Evolutionary conservation across 345 rosid species (phyloP), one percentile per base, ranked within the genome.

Genomic region (Murraya paniculata): DNA sequence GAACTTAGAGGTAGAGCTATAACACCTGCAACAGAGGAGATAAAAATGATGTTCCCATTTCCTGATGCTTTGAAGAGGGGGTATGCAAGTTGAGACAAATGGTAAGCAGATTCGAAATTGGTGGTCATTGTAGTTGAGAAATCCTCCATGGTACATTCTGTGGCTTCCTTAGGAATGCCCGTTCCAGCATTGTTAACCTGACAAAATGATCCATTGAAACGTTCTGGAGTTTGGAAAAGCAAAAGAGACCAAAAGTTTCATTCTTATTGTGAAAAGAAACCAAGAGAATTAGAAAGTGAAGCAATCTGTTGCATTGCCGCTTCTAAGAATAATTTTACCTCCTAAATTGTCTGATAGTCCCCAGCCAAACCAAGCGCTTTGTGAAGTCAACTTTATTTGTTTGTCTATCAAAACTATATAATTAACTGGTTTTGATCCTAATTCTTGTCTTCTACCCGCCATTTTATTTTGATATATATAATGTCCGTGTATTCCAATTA

Each of bases 111-210:
- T 77, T 89, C 89, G 19, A 89, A 81, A 81, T 89, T 87, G 19
- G 87, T 86, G 3, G 68, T 25, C 73, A 85, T 62, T 27, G 85
- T 11, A 28, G 56, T 65, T 11, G 87, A 64, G 55, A 72, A 77
- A 64, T 87, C 88, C 57, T 84, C 89, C 0, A n/a, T 31, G 6
- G 86, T 74, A 70, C 68, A 73, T 55, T 81, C 88, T 11, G 45
- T 33, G 1, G 80, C 79, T 18, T 84, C 86, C 72, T 89, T 89
- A 71, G 77, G 28, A n/a, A 82, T 58, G 33, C 58, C 24, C 4
- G 80, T 75, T 5, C 88, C 92, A 4, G 85, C 90, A 79, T 89
- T 87, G 75, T 87, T 89, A 22, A 89, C 86, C 90, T 89, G 45
- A 39, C 1, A 27, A 57, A 30, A 31, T 38, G 10, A 14, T 69